phyloP scores from a whole-genome alignment of 192 early-diverging fungal genomes.

The Entrophospora sp. region DNA sequence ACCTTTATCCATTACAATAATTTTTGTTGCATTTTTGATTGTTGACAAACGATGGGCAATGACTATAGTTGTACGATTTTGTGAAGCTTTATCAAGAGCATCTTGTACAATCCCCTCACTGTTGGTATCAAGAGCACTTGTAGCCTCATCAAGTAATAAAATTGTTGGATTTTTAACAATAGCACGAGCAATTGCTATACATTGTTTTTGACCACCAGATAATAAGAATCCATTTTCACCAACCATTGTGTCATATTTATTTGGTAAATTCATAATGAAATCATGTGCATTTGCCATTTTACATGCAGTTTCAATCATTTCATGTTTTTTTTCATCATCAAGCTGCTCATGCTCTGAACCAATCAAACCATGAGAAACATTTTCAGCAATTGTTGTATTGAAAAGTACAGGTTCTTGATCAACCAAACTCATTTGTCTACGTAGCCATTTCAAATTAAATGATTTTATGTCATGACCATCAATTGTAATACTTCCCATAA shows the following conservation, averaged over 20 bases:
- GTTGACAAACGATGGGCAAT: constrained; percentile 83
- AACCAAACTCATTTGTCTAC: constrained; percentile 65
- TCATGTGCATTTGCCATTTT: constrained; percentile 66
- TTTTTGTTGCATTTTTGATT: constrained; percentile 68
- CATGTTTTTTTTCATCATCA: background rate
- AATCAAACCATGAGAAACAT: constrained; percentile 14
- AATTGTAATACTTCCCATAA: constrained; percentile 30
- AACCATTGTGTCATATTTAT: constrained; percentile 80
- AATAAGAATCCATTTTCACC: constrained; percentile 76
- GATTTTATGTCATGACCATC: background rate
- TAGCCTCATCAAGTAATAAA: constrained; percentile 85
- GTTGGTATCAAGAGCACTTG: constrained; percentile 77
- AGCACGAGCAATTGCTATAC: constrained; percentile 88
- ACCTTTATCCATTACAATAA: constrained; percentile 67
- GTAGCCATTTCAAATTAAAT: constrained; percentile 47
- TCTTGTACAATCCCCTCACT: constrained; percentile 68
- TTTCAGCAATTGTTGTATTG: constrained; percentile 42
- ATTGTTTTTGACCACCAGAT: constrained; percentile 37
- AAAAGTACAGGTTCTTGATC: constrained; percentile 57
- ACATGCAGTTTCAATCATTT: constrained; percentile 46
- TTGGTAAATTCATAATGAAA: constrained; percentile 64
- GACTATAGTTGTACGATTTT: constrained; percentile 73
- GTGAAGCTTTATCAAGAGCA: constrained; percentile 60
- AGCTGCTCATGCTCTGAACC: constrained; percentile 3
- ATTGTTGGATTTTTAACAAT: constrained; percentile 83